Percentiles rank a stretch among this genome's conserved stretches.
Evolutionary conservation across 2,329 filamentous ascomycete species (phyloP).

Genomic region (Talaromyces sp.): DNA sequence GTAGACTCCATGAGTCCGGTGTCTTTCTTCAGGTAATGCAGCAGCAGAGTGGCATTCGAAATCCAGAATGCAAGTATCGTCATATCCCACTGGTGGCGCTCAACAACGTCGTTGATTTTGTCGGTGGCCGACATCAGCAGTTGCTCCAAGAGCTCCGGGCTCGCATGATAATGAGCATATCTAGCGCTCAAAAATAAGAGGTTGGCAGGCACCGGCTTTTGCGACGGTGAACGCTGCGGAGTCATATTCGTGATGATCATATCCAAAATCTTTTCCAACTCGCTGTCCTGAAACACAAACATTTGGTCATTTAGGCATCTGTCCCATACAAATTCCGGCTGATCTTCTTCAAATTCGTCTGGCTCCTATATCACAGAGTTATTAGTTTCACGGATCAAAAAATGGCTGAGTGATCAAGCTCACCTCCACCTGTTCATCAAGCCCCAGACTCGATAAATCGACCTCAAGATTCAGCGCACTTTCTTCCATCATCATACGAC

Average conservation of each 20-base stretch:
- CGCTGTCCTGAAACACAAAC: constrained; percentile 97
- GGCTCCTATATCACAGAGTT: constrained; percentile 37
- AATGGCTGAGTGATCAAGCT: constrained; percentile 20
- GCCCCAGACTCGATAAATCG: constrained; percentile 87
- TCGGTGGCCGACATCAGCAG: constrained; percentile 84
- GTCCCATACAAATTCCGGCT: constrained; percentile 93
- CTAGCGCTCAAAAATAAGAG: constrained; percentile 92
- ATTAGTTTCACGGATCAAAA: neutral
- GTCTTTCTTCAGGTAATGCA: constrained; percentile 97
- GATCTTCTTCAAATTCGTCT: constrained; percentile 81
- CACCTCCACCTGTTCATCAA: constrained; percentile 93
- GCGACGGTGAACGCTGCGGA: constrained; percentile 87
- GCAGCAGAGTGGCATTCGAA: constrained; percentile 88
- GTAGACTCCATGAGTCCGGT: constrained; percentile 73
- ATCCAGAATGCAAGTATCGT: constrained; percentile 98
- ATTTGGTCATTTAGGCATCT: constrained; percentile 95
- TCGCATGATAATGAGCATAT: constrained; percentile 95
- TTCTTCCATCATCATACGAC: constrained; percentile 95
- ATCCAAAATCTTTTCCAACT: constrained; percentile 85
- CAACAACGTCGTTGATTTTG: constrained; percentile 95
- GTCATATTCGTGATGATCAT: constrained; percentile 98
- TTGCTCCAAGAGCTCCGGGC: constrained; percentile 72
- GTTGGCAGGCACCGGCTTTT: constrained; percentile 96
- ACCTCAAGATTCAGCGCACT: constrained; percentile 96
- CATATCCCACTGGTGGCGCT: constrained; percentile 97